Conservation (phyloP, 2,329 filamentous ascomycete genomes). For the Pyricularia sp. region DNA sequence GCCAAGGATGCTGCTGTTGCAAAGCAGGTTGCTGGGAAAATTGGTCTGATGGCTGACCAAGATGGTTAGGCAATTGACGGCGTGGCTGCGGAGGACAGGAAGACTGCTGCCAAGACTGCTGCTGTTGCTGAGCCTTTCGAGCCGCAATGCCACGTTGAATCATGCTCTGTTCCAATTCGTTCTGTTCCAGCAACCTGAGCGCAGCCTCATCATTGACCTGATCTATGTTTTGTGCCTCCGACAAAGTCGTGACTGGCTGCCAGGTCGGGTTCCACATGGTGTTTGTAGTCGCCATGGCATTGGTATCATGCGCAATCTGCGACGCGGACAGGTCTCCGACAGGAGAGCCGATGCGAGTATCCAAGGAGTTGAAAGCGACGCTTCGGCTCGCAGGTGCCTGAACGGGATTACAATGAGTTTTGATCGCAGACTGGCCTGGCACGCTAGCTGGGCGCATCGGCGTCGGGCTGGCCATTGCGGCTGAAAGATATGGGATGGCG, state of each 20-base stretch:
- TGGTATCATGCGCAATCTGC: no score
- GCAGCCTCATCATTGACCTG: background rate
- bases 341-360: no score
- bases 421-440: no score
- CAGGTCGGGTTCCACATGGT: no score
- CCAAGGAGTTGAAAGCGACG: no score
- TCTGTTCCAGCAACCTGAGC: background rate
- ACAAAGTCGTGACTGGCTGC: background rate
- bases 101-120: background rate
- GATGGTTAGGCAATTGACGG: background rate
- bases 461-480: background rate
- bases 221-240: background rate
- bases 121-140: background rate
- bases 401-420: no score
- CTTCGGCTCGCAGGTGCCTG: no score
- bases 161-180: background rate
- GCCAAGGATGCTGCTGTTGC: background rate
- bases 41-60: background rate
- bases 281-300: no score
- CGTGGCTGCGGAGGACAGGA: background rate
- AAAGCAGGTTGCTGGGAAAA: background rate
- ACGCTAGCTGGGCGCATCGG: no score
- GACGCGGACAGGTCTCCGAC: no score
- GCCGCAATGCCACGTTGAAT: background rate
- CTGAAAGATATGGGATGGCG: background rate